Conservation (phyloP, 108 stramenopile genomes). For the Mediolabrus comicus region DNA sequence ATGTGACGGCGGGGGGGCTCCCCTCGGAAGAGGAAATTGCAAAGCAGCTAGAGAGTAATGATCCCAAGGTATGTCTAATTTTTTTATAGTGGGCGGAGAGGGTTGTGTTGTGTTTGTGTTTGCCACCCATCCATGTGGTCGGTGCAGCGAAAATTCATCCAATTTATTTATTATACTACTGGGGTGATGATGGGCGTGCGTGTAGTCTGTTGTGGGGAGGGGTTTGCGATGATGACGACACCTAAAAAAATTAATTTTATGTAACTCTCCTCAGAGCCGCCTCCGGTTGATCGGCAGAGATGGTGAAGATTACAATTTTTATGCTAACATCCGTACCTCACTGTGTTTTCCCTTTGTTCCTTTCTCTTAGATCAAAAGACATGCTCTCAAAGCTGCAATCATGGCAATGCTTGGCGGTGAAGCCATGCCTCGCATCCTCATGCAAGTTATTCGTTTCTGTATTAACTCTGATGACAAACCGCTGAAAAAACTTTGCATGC, state of each 20-base stretch:
- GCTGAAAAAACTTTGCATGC: conserved; percentile 97
- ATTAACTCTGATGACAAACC: conserved; percentile 98
- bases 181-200: too few species aligned
- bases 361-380: conserved; percentile 73
- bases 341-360: background rate
- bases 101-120: background rate
- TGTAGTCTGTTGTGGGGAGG: too few species aligned
- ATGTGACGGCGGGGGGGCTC: conserved; percentile 87
- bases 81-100: background rate
- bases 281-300: too few species aligned
- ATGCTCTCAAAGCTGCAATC: conserved; percentile 96
- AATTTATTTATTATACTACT: too few species aligned
- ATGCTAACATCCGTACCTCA: too few species aligned
- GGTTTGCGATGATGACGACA: too few species aligned
- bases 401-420: conserved; percentile 97
- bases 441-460: conserved; percentile 99
- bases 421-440: conserved; percentile 94
- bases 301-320: too few species aligned
- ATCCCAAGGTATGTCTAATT: conserved; percentile 65
- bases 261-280: too few species aligned
- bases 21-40: conserved; percentile 94
- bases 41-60: conserved; percentile 89
- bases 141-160: too few species aligned
- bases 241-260: too few species aligned
- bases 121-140: background rate